Base-by-base conservation (phyloP, 345 rosid species). In the Aurinia saxatilis region DNA sequence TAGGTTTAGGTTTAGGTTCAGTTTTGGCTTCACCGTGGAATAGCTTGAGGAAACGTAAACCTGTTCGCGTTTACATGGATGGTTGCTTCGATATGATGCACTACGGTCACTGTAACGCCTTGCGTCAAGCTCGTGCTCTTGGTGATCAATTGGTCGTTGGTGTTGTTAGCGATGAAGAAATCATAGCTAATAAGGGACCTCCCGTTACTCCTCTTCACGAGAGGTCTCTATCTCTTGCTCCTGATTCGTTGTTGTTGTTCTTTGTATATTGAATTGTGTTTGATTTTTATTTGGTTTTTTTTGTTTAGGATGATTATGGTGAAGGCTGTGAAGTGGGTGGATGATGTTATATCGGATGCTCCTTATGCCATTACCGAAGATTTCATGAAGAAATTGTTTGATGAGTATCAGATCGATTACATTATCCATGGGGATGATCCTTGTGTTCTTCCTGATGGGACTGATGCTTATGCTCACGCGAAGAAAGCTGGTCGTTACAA, bases 41-140 rank as follows among this genome's bases (percentile, higher is more conserved):
- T 34, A 66, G 57, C 34, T 68, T 63, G 14, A 73, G 73, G 57
- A 79, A 79, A 46, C 84, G 75, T 73, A 88, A 75, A 79, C 80
- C 71, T 0, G 65, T 86, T 13, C 88, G 98, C 11, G 98, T 91
- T 50, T 91, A 86, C 85, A 91, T 91, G 98, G 98, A 91, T 57
- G 98, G 98, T 50, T 88, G 98, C 77, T 91, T 91, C 75, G 96
- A 91, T 73, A 86, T 91, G 68, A 91, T 91, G 98, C 98, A 91
- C 82, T 88, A 84, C 46, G 98, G 98, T 8, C 98, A 91, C 64
- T 90, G 91, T 60, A 88, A 91, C 67, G 98, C 96, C 1, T 57
- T 91, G 70, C 75, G 96, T 33, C 96, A 91, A 67, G 98, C 98
- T 8, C 83, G 84, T 77, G 86, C 88, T 60, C 77, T 88, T 67